phyloP scores from a whole-genome alignment of 1,284 basidiomycete genomes.

The Tylopilus sp. region DNA sequence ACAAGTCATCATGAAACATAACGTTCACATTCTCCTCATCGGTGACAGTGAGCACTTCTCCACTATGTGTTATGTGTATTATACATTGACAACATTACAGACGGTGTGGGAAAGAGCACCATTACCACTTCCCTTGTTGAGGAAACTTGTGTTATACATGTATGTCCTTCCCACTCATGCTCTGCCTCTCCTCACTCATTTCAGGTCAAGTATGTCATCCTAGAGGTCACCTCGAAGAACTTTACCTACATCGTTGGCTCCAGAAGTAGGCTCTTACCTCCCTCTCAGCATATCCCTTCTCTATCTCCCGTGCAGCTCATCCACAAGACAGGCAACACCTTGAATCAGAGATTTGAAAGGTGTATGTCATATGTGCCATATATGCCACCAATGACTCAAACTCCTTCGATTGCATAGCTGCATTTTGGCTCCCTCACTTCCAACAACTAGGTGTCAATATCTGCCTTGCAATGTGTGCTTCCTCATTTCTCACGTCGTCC shows the following conservation, averaged over 20 bases:
- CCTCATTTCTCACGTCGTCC: conserved; percentile 68
- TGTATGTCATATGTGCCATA: conserved; percentile 98
- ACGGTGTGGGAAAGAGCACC: too few relatives aligned
- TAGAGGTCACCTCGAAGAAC: conserved; percentile 95
- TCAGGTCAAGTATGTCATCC: conserved; percentile 91
- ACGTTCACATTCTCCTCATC: conserved; percentile 79
- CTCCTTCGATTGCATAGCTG: conserved; percentile 96
- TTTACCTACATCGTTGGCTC: conserved; percentile 97
- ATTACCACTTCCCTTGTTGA: too few relatives aligned
- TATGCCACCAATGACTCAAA: conserved; percentile 96
- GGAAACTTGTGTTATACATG: conserved; percentile 88
- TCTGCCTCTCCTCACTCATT: conserved; percentile 25
- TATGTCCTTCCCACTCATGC: conserved; percentile 45
- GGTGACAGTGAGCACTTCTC: too few relatives aligned
- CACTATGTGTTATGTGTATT: too few relatives aligned
- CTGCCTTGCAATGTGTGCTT: conserved; percentile 35
- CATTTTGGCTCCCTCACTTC: conserved; percentile 99
- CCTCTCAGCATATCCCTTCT: conserved; percentile 17
- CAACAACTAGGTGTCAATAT: conserved; percentile 96
- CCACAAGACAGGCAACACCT: conserved; percentile 88
- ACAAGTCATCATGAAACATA: conserved; percentile 74
- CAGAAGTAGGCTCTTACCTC: conserved; percentile 71
- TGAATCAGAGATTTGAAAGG: conserved; percentile 94
- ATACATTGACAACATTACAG: too few relatives aligned
- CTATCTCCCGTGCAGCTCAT: conserved; percentile 60